Percentiles rank a stretch among this genome's conserved stretches.
Evolutionary conservation across 2,329 filamentous ascomycete species (phyloP).

Genomic region (Ceratocystis cubensis): DNA sequence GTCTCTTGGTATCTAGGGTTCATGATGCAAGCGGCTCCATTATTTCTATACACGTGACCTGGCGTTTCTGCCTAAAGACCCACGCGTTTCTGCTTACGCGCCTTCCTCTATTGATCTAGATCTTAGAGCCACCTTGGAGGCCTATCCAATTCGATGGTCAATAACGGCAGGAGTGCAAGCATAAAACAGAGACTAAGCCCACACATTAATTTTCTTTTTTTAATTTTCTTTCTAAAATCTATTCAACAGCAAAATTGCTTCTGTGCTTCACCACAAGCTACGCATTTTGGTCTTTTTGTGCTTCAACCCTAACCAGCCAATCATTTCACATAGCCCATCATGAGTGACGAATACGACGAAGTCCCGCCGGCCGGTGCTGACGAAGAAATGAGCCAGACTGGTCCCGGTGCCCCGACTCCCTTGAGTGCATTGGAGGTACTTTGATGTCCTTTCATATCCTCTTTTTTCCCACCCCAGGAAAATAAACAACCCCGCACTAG

Average conservation of each 20-base stretch:
- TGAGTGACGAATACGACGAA: slow-evolving; percentile 52
- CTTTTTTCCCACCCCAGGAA: not conserved
- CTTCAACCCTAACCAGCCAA: slow-evolving; percentile 1
- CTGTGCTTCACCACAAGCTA: not conserved
- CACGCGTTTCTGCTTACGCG: slow-evolving; percentile 13
- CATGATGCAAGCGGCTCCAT: not conserved
- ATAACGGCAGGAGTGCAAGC: slow-evolving; percentile 1
- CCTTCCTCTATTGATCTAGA: slow-evolving; percentile 13
- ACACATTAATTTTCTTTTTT: not conserved
- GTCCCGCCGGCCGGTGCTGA: slow-evolving; percentile 35
- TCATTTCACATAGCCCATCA: slow-evolving; percentile 24
- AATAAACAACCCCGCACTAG: not conserved
- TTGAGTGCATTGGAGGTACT: slow-evolving; percentile 71
- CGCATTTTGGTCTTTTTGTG: not conserved
- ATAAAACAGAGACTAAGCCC: not conserved
- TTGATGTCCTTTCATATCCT: slow-evolving; percentile 23
- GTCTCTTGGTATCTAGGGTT: not conserved
- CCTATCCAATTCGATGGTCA: not conserved
- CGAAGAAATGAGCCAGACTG: slow-evolving; percentile 62
- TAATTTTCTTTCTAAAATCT: not conserved
- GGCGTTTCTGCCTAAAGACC: slow-evolving; percentile 16
- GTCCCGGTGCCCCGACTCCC: slow-evolving; percentile 87
- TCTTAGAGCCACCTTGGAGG: not conserved
- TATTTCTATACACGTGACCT: not conserved
- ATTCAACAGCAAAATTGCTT: not conserved